These are phyloP conservation scores for Sodiomyces alkalinus DNA, from an alignment of 2,329 filamentous ascomycete genomes.

Conservation along the genomic window DNA sequence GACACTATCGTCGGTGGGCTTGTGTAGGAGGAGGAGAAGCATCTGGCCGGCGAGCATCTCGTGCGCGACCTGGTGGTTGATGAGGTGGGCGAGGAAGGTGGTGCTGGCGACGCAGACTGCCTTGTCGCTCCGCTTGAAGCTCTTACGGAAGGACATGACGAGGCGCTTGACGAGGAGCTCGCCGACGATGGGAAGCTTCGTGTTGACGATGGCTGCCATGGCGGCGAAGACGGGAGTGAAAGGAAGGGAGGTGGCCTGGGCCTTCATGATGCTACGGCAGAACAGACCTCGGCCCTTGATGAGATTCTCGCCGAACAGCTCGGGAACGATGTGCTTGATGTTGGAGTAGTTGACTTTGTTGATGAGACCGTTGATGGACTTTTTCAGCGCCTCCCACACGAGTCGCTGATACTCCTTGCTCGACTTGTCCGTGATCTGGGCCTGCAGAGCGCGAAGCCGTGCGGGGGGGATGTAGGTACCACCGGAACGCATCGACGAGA, in stretches of 20 bases:
- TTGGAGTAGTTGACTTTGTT: constrained; percentile 98
- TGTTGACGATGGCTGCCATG: constrained; percentile 94
- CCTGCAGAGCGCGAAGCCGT: constrained; percentile 76
- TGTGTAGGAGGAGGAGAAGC: constrained; percentile 77
- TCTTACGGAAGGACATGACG: constrained; percentile 86
- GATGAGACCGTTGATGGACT: constrained; percentile 95
- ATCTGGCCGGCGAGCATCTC: constrained; percentile 92
- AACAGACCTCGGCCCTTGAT: constrained; percentile 84
- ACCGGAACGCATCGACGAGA: constrained; percentile 83
- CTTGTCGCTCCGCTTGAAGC: constrained; percentile 93
- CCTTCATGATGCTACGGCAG: constrained; percentile 95
- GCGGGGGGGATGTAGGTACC: constrained; percentile 95
- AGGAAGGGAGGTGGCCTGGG: constrained; percentile 84
- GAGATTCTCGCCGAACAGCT: constrained; percentile 89
- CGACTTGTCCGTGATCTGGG: constrained; percentile 90
- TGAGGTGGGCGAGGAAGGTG: constrained; percentile 87
- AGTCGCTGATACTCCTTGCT: constrained; percentile 97
- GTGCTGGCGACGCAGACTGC: constrained; percentile 85
- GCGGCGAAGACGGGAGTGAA: constrained; percentile 95
- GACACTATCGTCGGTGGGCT: constrained; percentile 92
- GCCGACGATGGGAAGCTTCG: constrained; percentile 87
- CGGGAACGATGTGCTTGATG: constrained; percentile 93
- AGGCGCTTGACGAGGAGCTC: constrained; percentile 77
- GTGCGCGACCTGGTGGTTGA: constrained; percentile 90
- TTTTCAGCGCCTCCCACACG: constrained; percentile 98